phyloP scores from a whole-genome alignment of 139 green algal genomes.

The Eudorina sp. region DNA sequence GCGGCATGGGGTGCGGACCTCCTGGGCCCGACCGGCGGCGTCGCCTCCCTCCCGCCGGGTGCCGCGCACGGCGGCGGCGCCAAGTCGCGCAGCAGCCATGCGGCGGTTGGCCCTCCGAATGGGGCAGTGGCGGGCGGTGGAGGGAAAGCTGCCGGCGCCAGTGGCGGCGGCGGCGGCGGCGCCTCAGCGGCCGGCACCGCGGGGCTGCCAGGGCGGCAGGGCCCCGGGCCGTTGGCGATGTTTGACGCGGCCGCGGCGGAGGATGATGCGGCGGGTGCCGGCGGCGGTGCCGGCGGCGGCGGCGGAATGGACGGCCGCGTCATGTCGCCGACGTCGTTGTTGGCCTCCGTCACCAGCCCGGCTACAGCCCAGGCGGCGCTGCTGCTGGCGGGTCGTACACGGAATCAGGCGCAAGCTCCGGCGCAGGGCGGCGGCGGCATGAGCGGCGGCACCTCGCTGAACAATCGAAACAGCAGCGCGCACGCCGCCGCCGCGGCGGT shows the following conservation, averaged over 20 bases:
- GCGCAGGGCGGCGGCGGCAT: not conserved
- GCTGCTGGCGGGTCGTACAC: not conserved
- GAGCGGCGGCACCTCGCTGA: not conserved
- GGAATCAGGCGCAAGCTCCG: not conserved
- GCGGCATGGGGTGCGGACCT: not conserved
- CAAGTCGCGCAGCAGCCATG: slow-evolving; percentile 9
- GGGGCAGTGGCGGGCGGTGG: not conserved
- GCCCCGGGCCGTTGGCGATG: slow-evolving; percentile 15
- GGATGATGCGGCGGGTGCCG: not conserved
- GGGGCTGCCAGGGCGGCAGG: not conserved
- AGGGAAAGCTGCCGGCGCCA: not conserved
- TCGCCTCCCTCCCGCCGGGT: not conserved
- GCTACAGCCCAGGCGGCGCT: slow-evolving; percentile 27
- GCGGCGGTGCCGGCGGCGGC: not conserved
- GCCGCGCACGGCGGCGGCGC: not conserved
- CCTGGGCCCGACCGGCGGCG: not conserved
- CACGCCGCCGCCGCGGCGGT: not conserved
- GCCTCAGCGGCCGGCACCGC: not conserved
- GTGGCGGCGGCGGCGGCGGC: not conserved
- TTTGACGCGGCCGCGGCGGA: slow-evolving; percentile 34
- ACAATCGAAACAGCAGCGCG: not conserved
- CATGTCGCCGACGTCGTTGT: not conserved
- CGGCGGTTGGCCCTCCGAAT: not conserved
- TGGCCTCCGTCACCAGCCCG: slow-evolving; percentile 25
- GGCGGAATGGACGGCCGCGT: not conserved